Base-by-base conservation (phyloP, 345 rosid species). In the Clausena lansium region DNA sequence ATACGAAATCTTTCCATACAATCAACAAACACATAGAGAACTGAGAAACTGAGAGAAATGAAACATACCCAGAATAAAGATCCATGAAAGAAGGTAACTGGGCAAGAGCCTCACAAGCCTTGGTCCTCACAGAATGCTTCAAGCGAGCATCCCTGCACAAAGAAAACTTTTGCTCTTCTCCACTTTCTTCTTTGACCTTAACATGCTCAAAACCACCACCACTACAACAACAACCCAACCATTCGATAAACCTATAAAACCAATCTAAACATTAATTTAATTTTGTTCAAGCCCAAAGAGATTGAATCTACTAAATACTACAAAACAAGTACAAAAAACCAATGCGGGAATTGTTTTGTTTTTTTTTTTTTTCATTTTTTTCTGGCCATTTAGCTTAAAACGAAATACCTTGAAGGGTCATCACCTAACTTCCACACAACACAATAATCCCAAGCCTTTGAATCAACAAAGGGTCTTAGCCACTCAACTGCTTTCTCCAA, bases 141-240 rank as follows among this genome's bases (percentile, higher is more conserved):
- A 57, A 73, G 41, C 83, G 75, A 30, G 27, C 77, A 85, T 95
- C 98, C 81, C 91, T 89, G 81, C 98, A 95, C 20, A 87, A 22
- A 19, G 83, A 70, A 69, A 60, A 62, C 54, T 76, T 71, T 25
- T 36, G 62, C 67, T 75, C 85, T 70, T 66, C 86, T 35, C n/a
- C 84, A 28, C 25, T 84, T 68, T 77, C 91, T 79, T 73, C 79
- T 55, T 84, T 87, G 30, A 79, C 86, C 25, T 80, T 81, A 28
- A 60, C 76, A 76, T 22, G 15, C 27, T 62, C 78, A 74, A 24
- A 2, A n/a, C 9, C 10, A 58, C 77, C 64, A 30, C 85, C 93
- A 78, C 88, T 78, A 76, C 98, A 95, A 71, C 98, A 91, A 77
- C 99, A 95, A 69, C 88, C 97, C 64, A 85, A 76, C 99, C 97